Evolutionary conservation across 2,329 filamentous ascomycete genomes (phyloP), one percentile per base, ranked within the genome.

Genomic region (Septoria petroselini): DNA sequence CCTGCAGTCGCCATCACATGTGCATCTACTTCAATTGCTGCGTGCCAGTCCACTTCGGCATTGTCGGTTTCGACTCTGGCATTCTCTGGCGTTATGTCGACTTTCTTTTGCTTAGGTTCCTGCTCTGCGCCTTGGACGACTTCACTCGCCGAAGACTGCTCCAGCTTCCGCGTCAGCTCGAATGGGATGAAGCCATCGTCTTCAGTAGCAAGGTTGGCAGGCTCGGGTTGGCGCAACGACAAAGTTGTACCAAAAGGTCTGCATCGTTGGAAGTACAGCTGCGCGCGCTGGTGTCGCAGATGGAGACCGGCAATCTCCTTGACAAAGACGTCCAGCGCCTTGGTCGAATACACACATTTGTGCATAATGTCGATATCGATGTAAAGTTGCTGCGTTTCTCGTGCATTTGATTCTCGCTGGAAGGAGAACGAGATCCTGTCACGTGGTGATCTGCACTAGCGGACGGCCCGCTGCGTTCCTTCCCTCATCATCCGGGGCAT

Each of bases 261-360:
- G 40, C 38, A 44, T 43, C 44, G 50, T 41, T 44, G 41, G 38
- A 51, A 54, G 23, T 52, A 50, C 41, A 42, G 41, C 18, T 48
- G 54, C 18, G 50, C 53, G 50, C 48, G 53, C 35, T 53, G 53
- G 29, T 46, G 41, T n/a, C 53, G 51, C 11, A 62, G 21, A 5
- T 52, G 52, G 29, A 62, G 19, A 6, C 58, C 60, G 25, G 59
- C 59, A 14, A 63, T 38, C 31, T 63, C 55, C 39, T 53, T 50
- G 25, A 62, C 41, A 27, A 62, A 58, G 8, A 40, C 31, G 19
- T 60, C 59, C 9, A 63, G 59, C 9, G 59, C 60, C 38, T 50
- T 45, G 2, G 55, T 56, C n/a, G 58, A 55, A 46, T 56, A 62
- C 7, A 31, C 34, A 25, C 60, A 62, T 19, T 44, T 46, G 41